These are phyloP conservation scores for Coniella vitis DNA, from an alignment of 2,329 filamentous ascomycete genomes.

Conservation along the genomic window DNA sequence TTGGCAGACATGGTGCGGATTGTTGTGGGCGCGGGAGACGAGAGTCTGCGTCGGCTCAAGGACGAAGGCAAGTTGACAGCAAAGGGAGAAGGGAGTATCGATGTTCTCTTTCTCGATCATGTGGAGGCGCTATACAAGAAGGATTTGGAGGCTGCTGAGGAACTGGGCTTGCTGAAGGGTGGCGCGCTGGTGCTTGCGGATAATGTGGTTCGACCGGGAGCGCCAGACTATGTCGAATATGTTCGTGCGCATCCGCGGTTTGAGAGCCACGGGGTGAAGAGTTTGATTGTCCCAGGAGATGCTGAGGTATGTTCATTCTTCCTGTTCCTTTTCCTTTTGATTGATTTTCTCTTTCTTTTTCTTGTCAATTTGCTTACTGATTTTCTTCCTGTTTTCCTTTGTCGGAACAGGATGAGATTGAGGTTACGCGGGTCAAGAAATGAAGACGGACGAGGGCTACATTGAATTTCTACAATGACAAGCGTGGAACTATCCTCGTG, in stretches of 20 bases:
- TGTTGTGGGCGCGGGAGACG: background rate
- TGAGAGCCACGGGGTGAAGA: background rate
- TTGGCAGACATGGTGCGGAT: background rate
- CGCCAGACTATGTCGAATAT: constrained; percentile 5
- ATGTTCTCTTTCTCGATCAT: constrained; percentile 1
- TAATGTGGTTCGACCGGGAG: background rate
- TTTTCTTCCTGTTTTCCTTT: too few species aligned
- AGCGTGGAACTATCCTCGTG: too few species aligned
- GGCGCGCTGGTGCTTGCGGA: background rate
- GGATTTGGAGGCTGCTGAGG: constrained; percentile 1
- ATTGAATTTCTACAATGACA: too few species aligned
- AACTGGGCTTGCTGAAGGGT: constrained; percentile 1
- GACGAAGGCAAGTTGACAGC: background rate
- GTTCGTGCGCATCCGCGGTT: background rate
- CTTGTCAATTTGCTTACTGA: background rate
- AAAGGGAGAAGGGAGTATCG: background rate
- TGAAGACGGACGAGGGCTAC: background rate
- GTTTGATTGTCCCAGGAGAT: background rate
- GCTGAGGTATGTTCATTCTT: background rate
- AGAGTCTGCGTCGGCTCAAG: background rate
- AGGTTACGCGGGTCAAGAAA: constrained; percentile 2
- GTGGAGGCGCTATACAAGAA: constrained; percentile 1
- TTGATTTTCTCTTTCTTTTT: background rate
- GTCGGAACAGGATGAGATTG: constrained; percentile 1
- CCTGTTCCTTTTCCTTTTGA: background rate